Evolutionary conservation across 192 early-diverging fungal species (phyloP), one percentile per base, ranked within the genome.

Genomic region (Podochytrium sp.): DNA sequence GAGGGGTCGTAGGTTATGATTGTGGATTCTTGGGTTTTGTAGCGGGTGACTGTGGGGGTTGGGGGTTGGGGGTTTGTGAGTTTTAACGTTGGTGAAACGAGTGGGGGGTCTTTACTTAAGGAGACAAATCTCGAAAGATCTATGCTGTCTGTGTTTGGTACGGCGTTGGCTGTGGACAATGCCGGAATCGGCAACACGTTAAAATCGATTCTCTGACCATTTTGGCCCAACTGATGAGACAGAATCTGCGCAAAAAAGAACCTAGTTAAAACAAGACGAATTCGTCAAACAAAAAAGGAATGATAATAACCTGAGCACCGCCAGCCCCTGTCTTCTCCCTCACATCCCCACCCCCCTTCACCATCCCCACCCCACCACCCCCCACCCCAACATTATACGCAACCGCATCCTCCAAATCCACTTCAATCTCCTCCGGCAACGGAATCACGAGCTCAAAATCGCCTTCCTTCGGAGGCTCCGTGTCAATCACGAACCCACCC

Each of bases 361-460:
- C 7, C 37, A 12, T 35, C 37, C 16, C 34, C 59, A 20, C 30
- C 59, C 18, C 47, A 1, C 47, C 47, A 49, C 47, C 34, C 59
- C 20, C 25, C 16, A 37, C 59, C 30, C 16, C 34, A 20, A 20
- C 34, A 29, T 29, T 29, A 27, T 57, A 20, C 59, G 34, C 38
- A 14, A 61, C 38, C 14, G 52, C 52, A 5, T 55, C 52, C 23
- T 55, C 52, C 5, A 27, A 27, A 55, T 55, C 52, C 52, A 55
- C 18, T 23, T 6, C n/a, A 6, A 55, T 61, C 12, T 62, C 60
- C 27, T 74, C 72, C 4, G 60, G 29, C 10, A 64, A 23, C 27
- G 74, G 74, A 39, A 75, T 39, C n/a, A 57, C 62, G 5, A 75
- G 34, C 74, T 42, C 33, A 42, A 75, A 75, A 34, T 65, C 56